Evolutionary conservation across 306 rosid genomes (phyloP).

Genomic region (Rubus idaeus): DNA sequence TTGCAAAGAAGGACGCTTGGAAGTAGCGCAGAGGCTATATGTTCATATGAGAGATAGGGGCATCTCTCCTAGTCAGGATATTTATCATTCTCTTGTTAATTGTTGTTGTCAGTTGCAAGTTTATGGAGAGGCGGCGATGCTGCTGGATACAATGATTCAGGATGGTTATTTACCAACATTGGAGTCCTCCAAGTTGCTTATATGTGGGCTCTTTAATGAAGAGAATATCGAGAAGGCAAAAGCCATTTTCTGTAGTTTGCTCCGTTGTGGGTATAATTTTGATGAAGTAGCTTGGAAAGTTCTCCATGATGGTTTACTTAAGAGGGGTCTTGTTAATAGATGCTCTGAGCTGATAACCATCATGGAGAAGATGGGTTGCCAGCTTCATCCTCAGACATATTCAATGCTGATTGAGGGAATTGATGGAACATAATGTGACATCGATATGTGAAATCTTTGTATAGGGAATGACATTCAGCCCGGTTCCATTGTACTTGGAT

Average conservation of each 20-base stretch:
- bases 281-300: slow-evolving; percentile 53
- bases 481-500: not conserved
- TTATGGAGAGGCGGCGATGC: slow-evolving; percentile 46
- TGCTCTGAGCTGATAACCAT: slow-evolving; percentile 53
- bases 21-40: slow-evolving; percentile 47
- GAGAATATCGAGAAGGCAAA: slow-evolving; percentile 53
- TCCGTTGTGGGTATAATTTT: no score
- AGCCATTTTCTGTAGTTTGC: no score
- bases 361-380: slow-evolving; percentile 63
- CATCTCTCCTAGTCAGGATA: slow-evolving; percentile 42
- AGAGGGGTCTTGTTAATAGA: slow-evolving; percentile 47
- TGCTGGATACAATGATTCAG: slow-evolving; percentile 62
- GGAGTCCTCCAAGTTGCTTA: slow-evolving; percentile 60
- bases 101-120: not conserved
- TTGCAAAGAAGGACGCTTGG: slow-evolving; percentile 54
- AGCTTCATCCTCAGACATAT: slow-evolving; percentile 56
- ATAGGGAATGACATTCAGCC: not conserved
- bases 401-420: slow-evolving; percentile 23
- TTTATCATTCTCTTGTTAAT: slow-evolving; percentile 35
- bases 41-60: slow-evolving; percentile 56
- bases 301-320: slow-evolving; percentile 66
- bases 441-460: not conserved
- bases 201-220: slow-evolving; percentile 58
- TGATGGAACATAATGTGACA: slow-evolving; percentile 15
- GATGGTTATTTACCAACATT: slow-evolving; percentile 55